These are phyloP conservation scores for Suillus discolor DNA, from an alignment of 768 basidiomycete species.

Conservation along the genomic window DNA sequence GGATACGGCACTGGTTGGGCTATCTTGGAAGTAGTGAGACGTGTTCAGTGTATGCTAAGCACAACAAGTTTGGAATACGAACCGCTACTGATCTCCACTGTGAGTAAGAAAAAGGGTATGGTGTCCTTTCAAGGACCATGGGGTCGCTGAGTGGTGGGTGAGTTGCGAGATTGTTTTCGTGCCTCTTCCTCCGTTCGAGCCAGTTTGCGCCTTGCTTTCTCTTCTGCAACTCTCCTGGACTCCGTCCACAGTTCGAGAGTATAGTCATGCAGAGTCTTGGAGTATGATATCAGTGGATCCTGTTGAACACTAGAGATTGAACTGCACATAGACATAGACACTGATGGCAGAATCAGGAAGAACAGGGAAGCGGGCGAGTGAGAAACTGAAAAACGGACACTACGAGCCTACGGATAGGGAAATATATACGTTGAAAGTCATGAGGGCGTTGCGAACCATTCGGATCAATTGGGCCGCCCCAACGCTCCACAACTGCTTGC, in stretches of 20 bases:
- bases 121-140: neutral
- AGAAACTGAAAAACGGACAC: slow-evolving; percentile 14
- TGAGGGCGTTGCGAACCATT: slow-evolving; percentile 12
- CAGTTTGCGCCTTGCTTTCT: slow-evolving; percentile 40
- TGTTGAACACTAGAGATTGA: slow-evolving; percentile 14
- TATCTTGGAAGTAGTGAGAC: neutral
- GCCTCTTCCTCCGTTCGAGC: slow-evolving; percentile 28
- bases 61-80: neutral
- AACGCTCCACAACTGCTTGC: slow-evolving; percentile 27
- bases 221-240: slow-evolving; percentile 60
- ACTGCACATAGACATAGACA: neutral
- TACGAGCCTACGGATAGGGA: slow-evolving; percentile 13
- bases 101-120: neutral
- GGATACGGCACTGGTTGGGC: neutral
- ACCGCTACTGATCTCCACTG: neutral
- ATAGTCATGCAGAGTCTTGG: slow-evolving; percentile 67
- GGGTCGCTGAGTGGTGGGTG: slow-evolving; percentile 10
- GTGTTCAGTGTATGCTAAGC: neutral
- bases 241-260: slow-evolving; percentile 70
- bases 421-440: slow-evolving; percentile 27
- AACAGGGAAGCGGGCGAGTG: slow-evolving; percentile 11
- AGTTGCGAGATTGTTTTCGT: slow-evolving; percentile 20
- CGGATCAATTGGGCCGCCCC: slow-evolving; percentile 28
- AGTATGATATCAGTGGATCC: slow-evolving; percentile 54
- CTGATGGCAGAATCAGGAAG: slow-evolving; percentile 12